Evolutionary conservation across 2,329 filamentous ascomycete genomes (phyloP).

Genomic region (Xylariaceae sp.): DNA sequence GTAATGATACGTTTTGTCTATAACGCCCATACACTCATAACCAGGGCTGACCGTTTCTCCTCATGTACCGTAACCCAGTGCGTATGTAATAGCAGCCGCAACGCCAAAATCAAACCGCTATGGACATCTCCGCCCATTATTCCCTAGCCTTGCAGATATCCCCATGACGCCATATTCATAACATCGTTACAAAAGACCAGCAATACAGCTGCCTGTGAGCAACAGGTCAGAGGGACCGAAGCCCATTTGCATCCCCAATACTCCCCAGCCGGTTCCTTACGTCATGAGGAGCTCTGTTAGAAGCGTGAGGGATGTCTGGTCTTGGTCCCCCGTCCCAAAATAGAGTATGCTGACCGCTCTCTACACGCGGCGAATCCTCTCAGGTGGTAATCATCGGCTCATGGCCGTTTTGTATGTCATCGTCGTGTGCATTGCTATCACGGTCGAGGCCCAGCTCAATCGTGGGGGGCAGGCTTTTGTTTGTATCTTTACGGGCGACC

Average conservation of each 20-base stretch:
- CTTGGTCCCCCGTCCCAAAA: too few species aligned
- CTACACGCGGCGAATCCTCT: constrained; percentile 8
- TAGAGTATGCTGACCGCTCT: too few species aligned
- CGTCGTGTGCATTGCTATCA: constrained; percentile 17
- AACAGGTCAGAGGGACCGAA: too few species aligned
- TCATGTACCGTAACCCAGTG: too few species aligned
- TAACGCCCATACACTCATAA: neutral
- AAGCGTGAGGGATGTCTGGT: too few species aligned
- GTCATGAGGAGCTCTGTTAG: too few species aligned
- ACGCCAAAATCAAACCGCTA: neutral
- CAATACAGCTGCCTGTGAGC: too few species aligned
- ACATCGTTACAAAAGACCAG: neutral
- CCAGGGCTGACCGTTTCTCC: too few species aligned
- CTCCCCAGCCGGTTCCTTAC: too few species aligned
- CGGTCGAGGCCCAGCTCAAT: constrained; percentile 36
- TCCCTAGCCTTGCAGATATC: neutral
- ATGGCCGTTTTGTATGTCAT: constrained; percentile 37
- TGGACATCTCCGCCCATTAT: neutral
- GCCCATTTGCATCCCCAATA: too few species aligned
- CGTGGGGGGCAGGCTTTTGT: constrained; percentile 36
- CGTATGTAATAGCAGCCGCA: too few species aligned
- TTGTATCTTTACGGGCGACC: constrained; percentile 41
- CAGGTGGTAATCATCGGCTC: constrained; percentile 48
- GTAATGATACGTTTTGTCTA: too few species aligned
- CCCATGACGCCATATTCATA: constrained; percentile 4